Base-by-base conservation (phyloP, 1,139 yeast species). In the Suhomyces bolitotheri region DNA sequence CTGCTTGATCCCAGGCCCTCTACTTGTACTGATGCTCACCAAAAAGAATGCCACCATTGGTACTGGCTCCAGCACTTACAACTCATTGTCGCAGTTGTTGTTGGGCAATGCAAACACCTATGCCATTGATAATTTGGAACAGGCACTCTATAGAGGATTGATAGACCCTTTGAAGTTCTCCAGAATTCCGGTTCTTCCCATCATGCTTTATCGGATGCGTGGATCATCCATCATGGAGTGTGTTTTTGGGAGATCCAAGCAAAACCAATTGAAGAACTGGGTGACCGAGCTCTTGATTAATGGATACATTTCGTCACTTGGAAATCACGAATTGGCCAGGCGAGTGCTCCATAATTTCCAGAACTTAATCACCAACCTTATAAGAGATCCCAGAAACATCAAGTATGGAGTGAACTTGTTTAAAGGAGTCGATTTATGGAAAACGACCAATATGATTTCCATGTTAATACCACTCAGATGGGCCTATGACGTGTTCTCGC, bases 111-210 rank as follows among this genome's bases (percentile, higher is more conserved):
- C 45, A 29, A 38, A 44, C 15, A 46, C 44, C 34, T 51, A 53
- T 33, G 42, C 58, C 1, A 47, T 61, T n/a, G 66, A 61, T 34
- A 58, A 53, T 34, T 47, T 64, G 31, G 71, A 66, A 35, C 54
- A 50, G 25, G 71, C 69, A 1, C 46, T 67, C 7, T 49, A 54
- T n/a, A 50, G 53, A 20, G 72, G 73, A 0, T 43, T 63, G 12
- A 56, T 66, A 10, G 73, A 65, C 43, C 73, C 71, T 2, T 51
- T 66, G 33, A 66, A 66, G 38, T 64, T 67, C 38, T 56, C 66
- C n/a, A 53, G 71, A 25, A 57, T 70, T 13, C 72, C 75, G 1
- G 44, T 64, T 3, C 54, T 71, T 14, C 76, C 76, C 2, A 53
- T 69, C 13, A 57, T 66, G 23, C 43, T 71, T 43, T 69, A 65